phyloP scores from a whole-genome alignment of 228 moss, liverwort and hornwort genomes.

The Sphagnum fallax region DNA sequence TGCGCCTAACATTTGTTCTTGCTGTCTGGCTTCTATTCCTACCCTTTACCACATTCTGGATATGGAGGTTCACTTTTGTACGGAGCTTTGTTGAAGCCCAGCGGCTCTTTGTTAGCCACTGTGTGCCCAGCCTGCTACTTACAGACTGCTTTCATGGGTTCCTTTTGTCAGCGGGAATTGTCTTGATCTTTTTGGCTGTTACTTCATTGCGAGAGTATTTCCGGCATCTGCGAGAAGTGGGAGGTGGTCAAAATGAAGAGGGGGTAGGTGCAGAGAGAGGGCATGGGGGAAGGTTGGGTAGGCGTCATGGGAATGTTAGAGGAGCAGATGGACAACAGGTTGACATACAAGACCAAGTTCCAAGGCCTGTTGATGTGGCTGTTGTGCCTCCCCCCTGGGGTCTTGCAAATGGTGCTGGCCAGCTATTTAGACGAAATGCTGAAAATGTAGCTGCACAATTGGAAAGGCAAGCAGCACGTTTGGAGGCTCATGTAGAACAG shows the following conservation, averaged over 20 bases:
- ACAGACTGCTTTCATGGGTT: constrained; percentile 20
- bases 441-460: constrained; percentile 95
- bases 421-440: constrained; percentile 87
- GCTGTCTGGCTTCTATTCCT: constrained; percentile 17
- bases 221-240: constrained; percentile 10
- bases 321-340: constrained; percentile 44
- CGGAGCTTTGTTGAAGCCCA: constrained; percentile 17
- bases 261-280: constrained; percentile 30
- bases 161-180: constrained; percentile 15
- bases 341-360: constrained; percentile 18
- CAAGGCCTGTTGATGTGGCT: constrained; percentile 57
- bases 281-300: constrained; percentile 68
- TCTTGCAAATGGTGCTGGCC: constrained; percentile 94
- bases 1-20: constrained; percentile 10
- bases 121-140: constrained; percentile 8
- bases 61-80: constrained; percentile 22
- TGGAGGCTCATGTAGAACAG: constrained; percentile 99
- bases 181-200: constrained; percentile 20
- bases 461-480: constrained; percentile 98
- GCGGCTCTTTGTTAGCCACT: constrained; percentile 10
- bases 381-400: constrained; percentile 68
- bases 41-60: constrained; percentile 25
- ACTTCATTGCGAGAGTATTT: constrained; percentile 22
- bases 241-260: constrained; percentile 7
- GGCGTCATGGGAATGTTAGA: constrained; percentile 61